A percentile compares a stretch with the other conserved stretches of the same genome.
Evolutionary conservation across 2,329 filamentous ascomycete species (phyloP).

Genomic region (Colletotrichum aenigma): DNA sequence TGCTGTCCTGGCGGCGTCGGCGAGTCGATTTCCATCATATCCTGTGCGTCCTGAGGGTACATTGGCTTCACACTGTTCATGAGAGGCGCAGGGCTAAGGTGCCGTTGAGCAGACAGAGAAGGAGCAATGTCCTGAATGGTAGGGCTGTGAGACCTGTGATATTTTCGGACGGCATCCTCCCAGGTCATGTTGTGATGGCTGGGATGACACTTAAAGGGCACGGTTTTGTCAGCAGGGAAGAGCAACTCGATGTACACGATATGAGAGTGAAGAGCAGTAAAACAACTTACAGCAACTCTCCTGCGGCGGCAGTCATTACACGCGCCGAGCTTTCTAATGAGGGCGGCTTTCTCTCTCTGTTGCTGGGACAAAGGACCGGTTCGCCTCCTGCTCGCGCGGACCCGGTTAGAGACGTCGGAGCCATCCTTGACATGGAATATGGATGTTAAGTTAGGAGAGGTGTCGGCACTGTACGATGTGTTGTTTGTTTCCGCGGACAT

Average conservation of each 20-base stretch:
- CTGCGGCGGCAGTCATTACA: slow-evolving; percentile 60
- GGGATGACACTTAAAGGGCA: slow-evolving; percentile 55
- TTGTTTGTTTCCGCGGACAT: slow-evolving; percentile 51
- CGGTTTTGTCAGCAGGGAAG: slow-evolving; percentile 15
- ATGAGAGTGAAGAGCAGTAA: background rate
- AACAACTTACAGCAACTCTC: slow-evolving; percentile 60
- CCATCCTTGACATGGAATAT: slow-evolving; percentile 63
- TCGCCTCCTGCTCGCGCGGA: slow-evolving; percentile 61
- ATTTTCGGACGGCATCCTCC: slow-evolving; percentile 62
- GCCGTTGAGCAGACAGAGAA: slow-evolving; percentile 42
- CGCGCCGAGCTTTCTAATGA: slow-evolving; percentile 64
- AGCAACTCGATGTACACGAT: background rate
- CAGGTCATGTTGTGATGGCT: slow-evolving; percentile 66
- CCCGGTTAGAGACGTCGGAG: slow-evolving; percentile 55
- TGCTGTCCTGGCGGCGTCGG: slow-evolving; percentile 40
- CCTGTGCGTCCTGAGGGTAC: slow-evolving; percentile 51
- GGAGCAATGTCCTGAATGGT: slow-evolving; percentile 53
- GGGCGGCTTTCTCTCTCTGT: slow-evolving; percentile 62
- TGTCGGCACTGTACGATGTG: slow-evolving; percentile 57
- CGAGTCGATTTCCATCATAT: slow-evolving; percentile 64
- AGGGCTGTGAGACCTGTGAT: slow-evolving; percentile 56
- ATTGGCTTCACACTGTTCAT: slow-evolving; percentile 39
- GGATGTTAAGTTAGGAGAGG: slow-evolving; percentile 52
- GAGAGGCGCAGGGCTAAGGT: slow-evolving; percentile 50
- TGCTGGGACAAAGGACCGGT: slow-evolving; percentile 63